These are phyloP conservation scores for Colletotrichum cuscutae DNA, from an alignment of 2,329 filamentous ascomycete genomes.

Conservation along the genomic window DNA sequence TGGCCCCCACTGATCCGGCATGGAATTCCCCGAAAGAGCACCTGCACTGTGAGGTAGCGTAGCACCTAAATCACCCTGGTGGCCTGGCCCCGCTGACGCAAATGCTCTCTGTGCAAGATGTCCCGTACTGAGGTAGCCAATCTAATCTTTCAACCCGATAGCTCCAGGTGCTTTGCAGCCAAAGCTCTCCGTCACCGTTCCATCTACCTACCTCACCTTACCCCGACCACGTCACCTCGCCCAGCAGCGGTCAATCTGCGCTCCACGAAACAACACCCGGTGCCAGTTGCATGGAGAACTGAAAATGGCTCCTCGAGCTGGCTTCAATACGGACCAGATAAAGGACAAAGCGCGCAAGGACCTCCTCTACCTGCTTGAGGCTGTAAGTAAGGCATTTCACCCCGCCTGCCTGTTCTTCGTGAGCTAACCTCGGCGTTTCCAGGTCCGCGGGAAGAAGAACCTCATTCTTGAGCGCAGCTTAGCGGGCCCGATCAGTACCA, in stretches of 20 bases:
- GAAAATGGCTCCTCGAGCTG: conserved; percentile 75
- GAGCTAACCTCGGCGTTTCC: conserved; percentile 28
- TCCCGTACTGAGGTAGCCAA: conserved; percentile 6
- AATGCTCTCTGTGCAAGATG: conserved; percentile 5
- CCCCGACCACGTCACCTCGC: background rate
- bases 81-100: conserved; percentile 29
- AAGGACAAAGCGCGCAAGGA: conserved; percentile 87
- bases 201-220: background rate
- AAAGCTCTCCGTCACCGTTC: background rate
- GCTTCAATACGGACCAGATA: conserved; percentile 80
- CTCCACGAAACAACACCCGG: background rate
- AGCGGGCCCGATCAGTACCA: conserved; percentile 87
- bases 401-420: background rate
- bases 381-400: conserved; percentile 72
- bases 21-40: background rate
- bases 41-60: background rate
- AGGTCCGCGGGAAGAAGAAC: conserved; percentile 99
- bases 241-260: conserved; percentile 28
- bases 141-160: conserved; percentile 16
- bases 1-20: background rate
- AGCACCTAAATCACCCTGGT: background rate
- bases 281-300: conserved; percentile 58
- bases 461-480: conserved; percentile 91
- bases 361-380: conserved; percentile 89
- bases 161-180: conserved; percentile 6